Evolutionary conservation across 805 yeast genomes (phyloP), one percentile per base, ranked within the genome.

Genomic region (Candida suzukii): DNA sequence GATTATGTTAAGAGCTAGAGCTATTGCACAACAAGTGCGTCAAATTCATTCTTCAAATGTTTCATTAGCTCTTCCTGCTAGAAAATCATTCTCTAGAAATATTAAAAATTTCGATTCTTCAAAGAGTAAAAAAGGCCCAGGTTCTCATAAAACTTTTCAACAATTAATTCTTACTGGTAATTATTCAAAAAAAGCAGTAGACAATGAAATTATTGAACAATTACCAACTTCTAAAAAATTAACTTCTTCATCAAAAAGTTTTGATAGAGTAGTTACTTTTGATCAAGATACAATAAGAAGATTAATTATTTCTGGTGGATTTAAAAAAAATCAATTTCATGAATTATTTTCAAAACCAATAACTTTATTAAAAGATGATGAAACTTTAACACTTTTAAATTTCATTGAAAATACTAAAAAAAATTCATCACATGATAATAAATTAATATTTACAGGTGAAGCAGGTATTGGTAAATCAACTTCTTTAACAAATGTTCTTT

Each of bases 391-490:
- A 19, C 48, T 77, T 12, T 49, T 63, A 20, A 53, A 63, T 1
- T 60, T 78, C 36, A 53, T 78, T 11, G 44, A 61, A 16, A 58
- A 59, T 7, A 56, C 73, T 21, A 46, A 51, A 3, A 39, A 44
- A 0, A 37, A 66, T 0, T 53, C 72, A 0, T 57, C 73, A 1
- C 51, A 50, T 13, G 48, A 61, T 12, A 82, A 78, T 53, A 70
- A 82, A 50, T 51, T 73, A 25, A 65, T 80, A 25, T 46, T 87
- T n/a, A 57, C 74, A 18, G 95, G 95, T 34, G 80, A 73, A 41
- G 63, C 74, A 35, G 96, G 96, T 38, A 70, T 75, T 11, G 97
- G 97, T 8, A 90, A 88, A 65, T 75, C 91, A 3, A 76, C 87
- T 0, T 53, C 81, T 30, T 52, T 88, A 37, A 60, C 90, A 0